A percentile compares a stretch with the other conserved stretches of the same genome.
Evolutionary conservation across 176 grass and related monocot genomes (phyloP).

Genomic region (Pharus latifolius): DNA sequence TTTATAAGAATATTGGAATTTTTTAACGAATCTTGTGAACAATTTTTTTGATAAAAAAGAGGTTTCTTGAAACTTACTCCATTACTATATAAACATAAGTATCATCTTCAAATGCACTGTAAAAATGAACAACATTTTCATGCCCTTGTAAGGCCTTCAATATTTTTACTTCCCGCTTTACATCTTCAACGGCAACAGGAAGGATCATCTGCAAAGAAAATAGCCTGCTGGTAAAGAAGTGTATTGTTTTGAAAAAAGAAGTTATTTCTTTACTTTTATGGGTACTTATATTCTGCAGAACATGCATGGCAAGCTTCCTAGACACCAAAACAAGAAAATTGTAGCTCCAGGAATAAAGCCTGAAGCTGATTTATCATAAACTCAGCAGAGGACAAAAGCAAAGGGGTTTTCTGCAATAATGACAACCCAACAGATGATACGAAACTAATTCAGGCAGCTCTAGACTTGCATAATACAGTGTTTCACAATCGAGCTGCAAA

Average conservation of each 20-base stretch:
- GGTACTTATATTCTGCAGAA: background rate
- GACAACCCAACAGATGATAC: too few relatives aligned
- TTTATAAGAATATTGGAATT: too few relatives aligned
- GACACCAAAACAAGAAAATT: too few relatives aligned
- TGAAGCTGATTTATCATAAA: too few relatives aligned
- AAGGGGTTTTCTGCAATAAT: too few relatives aligned
- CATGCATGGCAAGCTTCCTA: background rate
- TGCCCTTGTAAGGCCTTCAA: constrained; percentile 75
- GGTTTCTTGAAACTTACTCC: constrained; percentile 66
- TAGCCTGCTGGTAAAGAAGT: background rate
- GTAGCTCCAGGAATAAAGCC: too few relatives aligned
- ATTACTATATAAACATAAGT: constrained; percentile 89
- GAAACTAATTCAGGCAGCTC: too few relatives aligned
- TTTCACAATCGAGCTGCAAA: too few relatives aligned
- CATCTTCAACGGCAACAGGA: constrained; percentile 88
- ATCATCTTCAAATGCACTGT: constrained; percentile 86
- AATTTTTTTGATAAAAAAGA: too few relatives aligned
- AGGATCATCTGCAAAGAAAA: constrained; percentile 67
- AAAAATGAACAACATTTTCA: constrained; percentile 87
- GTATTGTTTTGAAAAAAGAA: background rate
- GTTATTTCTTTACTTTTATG: background rate
- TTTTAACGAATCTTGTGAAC: too few relatives aligned
- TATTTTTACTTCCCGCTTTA: constrained; percentile 94
- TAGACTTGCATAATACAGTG: too few relatives aligned
- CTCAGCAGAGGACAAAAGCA: too few relatives aligned